phyloP scores from a whole-genome alignment of 2,329 filamentous ascomycete genomes.

The Fusarium fujikuroi region DNA sequence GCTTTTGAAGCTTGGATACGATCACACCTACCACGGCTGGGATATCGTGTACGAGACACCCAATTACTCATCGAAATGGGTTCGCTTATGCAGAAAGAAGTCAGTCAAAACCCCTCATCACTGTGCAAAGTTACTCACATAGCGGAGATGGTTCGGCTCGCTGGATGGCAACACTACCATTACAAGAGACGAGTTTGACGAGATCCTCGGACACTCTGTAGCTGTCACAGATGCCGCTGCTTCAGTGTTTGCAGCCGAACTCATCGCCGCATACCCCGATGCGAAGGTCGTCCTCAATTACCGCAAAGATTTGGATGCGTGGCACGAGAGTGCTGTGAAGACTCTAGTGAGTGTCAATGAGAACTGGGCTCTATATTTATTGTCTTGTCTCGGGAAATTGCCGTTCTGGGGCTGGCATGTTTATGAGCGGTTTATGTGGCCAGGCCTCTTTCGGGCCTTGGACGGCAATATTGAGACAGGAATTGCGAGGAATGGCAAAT shows the following conservation, averaged over 20 bases:
- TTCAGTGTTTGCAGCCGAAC: slow-evolving; percentile 25
- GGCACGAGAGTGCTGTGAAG: slow-evolving; percentile 26
- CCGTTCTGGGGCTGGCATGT: slow-evolving; percentile 7
- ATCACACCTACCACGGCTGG: slow-evolving; percentile 51
- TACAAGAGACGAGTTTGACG: slow-evolving; percentile 21
- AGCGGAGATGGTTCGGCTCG: slow-evolving; percentile 18
- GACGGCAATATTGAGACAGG: not conserved
- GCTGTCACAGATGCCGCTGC: slow-evolving; percentile 25
- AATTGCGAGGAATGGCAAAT: slow-evolving; percentile 7
- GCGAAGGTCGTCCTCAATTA: slow-evolving; percentile 29
- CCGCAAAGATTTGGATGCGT: slow-evolving; percentile 25
- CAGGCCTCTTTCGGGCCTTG: not conserved
- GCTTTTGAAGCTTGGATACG: slow-evolving; percentile 44
- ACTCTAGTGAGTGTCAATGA: slow-evolving; percentile 8
- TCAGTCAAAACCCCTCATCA: not conserved
- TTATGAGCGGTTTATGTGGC: slow-evolving; percentile 8
- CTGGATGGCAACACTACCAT: slow-evolving; percentile 13
- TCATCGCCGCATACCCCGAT: slow-evolving; percentile 29
- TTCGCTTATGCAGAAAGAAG: slow-evolving; percentile 21
- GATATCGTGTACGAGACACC: slow-evolving; percentile 47
- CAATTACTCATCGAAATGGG: slow-evolving; percentile 13
- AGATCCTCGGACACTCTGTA: slow-evolving; percentile 21
- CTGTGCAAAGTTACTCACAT: not conserved
- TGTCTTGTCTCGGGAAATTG: not conserved
- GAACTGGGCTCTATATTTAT: slow-evolving; percentile 2